Base-by-base conservation (phyloP, 2,329 filamentous ascomycete genomes). In the Escovopsis sp. region DNA sequence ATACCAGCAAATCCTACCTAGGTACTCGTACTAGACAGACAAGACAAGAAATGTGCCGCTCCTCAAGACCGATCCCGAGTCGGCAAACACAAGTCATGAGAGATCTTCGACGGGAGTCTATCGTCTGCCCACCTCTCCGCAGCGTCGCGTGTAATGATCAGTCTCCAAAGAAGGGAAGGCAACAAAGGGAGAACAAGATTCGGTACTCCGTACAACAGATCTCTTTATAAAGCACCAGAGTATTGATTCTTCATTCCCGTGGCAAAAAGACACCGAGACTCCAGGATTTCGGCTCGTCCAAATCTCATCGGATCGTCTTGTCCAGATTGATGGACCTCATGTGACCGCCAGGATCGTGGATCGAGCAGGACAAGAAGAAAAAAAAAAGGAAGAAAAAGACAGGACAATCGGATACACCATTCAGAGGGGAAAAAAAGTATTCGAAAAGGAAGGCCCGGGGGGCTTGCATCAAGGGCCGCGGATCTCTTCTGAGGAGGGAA, bases 11-110 rank as follows among this genome's bases (percentile, higher is more conserved):
- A 15, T 15, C 15, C 15, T 15, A 15, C 15, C 15, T 15, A 15
- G 15, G 15, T 15, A 15, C 15, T 15, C 15, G 15, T 15, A 15
- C 15, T 15, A 15, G 15, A 15, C 15, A 32, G 11, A 9, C 28
- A 32, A 7, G 38, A 44, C 35, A 23, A 43, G 26, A 41, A 35
- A 39, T 40, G 26, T 37, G 33, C 33, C 44, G 41, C 32, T 42
- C 40, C 42, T 41, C 46, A 48, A 41, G 45, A 49, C 47, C 45
- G 44, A 51, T 49, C 48, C 40, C 47, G 43, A 47, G 44, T 43
- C 41, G 43, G 47, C 47, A 48, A 38, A 38, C 45, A 23, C 23
- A 23, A 23, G 44, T 44, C 4, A 11, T 9, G 8, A 32, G 28
- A 11, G 28, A 32, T 32, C 28, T 32, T 32, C 28, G 11, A 32